Evolutionary conservation across 225 moss, liverwort and hornwort genomes (phyloP).

Genomic region (Antitrichia curtipendula): DNA sequence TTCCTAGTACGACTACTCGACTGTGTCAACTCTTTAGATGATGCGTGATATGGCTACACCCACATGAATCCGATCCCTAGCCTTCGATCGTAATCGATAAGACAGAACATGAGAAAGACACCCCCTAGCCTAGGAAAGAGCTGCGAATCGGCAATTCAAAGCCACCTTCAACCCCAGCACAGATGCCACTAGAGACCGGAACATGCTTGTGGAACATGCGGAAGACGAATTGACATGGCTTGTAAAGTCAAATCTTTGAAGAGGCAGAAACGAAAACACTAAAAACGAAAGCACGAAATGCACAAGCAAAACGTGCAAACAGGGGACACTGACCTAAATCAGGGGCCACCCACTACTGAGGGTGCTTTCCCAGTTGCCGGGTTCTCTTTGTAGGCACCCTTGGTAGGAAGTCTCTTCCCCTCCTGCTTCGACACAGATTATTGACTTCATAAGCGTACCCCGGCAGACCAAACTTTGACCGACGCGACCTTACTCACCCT

Average conservation of each 20-base stretch:
- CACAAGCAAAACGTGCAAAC: slow-evolving; percentile 57
- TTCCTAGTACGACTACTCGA: background rate
- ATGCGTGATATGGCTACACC: background rate
- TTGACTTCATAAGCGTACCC: slow-evolving; percentile 50
- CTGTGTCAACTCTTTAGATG: background rate
- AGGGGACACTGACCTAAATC: slow-evolving; percentile 68
- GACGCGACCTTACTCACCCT: slow-evolving; percentile 22
- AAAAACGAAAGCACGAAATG: slow-evolving; percentile 47
- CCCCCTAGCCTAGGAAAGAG: background rate
- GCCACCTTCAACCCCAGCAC: too few relatives aligned
- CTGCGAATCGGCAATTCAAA: background rate
- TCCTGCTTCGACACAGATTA: slow-evolving; percentile 54
- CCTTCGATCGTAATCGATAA: background rate
- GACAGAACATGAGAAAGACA: background rate
- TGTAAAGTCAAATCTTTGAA: background rate
- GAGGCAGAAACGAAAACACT: slow-evolving; percentile 10
- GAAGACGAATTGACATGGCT: background rate
- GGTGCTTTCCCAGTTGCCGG: slow-evolving; percentile 57
- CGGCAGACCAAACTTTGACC: slow-evolving; percentile 21
- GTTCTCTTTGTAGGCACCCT: slow-evolving; percentile 51
- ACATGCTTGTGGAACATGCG: background rate
- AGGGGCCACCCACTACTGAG: slow-evolving; percentile 63
- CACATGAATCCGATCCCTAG: background rate
- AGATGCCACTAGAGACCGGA: background rate
- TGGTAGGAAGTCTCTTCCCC: slow-evolving; percentile 56